Percentiles rank a stretch among this genome's conserved stretches.
Evolutionary conservation across 1,284 basidiomycete species (phyloP).

Genomic region (Cryptococcus depauperatus): DNA sequence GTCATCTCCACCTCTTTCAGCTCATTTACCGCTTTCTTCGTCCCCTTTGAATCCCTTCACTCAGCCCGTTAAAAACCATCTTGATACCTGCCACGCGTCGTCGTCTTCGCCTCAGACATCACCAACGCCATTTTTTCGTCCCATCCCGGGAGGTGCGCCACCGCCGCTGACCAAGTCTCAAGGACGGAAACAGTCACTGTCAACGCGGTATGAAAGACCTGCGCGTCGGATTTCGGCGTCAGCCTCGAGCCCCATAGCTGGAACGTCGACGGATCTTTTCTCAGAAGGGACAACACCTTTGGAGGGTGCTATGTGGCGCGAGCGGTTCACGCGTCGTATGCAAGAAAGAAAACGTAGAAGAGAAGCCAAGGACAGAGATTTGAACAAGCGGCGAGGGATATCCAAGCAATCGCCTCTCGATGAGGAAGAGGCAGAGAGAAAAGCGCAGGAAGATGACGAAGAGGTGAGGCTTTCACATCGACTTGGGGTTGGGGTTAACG

Average conservation of each 20-base stretch:
- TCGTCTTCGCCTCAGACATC: not conserved
- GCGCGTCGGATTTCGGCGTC: not conserved
- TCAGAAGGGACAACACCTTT: conserved; percentile 30
- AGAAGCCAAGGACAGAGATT: conserved; percentile 16
- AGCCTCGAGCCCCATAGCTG: not conserved
- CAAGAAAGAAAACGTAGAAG: conserved; percentile 29
- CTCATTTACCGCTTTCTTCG: not conserved
- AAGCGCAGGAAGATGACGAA: conserved; percentile 38
- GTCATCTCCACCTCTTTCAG: not conserved
- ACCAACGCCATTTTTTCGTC: not conserved
- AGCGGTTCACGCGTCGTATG: conserved; percentile 27
- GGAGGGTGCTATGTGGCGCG: conserved; percentile 34
- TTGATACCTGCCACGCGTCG: not conserved
- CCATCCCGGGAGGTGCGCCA: not conserved
- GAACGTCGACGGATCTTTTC: conserved; percentile 24
- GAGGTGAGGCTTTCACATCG: conserved; percentile 23
- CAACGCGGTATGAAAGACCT: not conserved
- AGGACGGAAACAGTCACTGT: not conserved
- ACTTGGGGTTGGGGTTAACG: not conserved
- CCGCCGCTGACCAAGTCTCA: not conserved
- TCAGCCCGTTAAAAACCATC: not conserved
- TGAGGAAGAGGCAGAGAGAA: conserved; percentile 28
- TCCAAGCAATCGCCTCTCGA: conserved; percentile 5
- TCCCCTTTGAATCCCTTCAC: conserved; percentile 1
- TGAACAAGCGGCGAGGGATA: conserved; percentile 25